Evolutionary conservation across 495 filamentous ascomycete species (phyloP), one percentile per base, ranked within the genome.

Genomic region (Tuber microsphaerosporum): DNA sequence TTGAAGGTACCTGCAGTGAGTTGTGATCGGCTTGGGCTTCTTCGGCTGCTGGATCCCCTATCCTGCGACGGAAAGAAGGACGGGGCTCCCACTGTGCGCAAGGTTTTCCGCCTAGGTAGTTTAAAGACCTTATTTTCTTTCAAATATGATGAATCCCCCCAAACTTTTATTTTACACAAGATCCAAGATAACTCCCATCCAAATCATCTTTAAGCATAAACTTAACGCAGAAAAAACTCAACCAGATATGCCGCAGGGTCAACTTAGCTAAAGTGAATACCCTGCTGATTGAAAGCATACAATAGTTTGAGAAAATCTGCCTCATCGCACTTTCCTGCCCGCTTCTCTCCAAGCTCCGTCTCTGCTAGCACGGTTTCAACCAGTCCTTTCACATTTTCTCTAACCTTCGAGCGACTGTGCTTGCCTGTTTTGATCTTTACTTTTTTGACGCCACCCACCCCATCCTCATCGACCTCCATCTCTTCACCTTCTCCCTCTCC

Each of bases 271-370:
- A 98, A 98, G 86, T 97, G 94, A 76, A 97, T 94, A 22, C 93
- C 93, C 82, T 97, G 92, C 75, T 92, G 88, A 83, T 97, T 96
- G 84, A 97, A 94, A 45, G 89, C 88, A 86, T 89, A 91, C 78
- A 92, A 80, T 79, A 92, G 76, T 84, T 87, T 90, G 83, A 98
- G 84, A 82, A 97, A 97, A 79, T 97, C 94, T 71, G 92, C 92
- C 84, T 97, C 92, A 82, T 97, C 93, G 77, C 93, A 94, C 85
- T 92, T 91, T 75, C 92, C 88, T 12, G 93, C 91, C 75, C 94
- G 84, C 85, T 91, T 92, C 68, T 96, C 92, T 5, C 88, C 92
- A 71, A 98, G 85, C 46, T 89, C 88, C 3, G 93, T 97, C 72
- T 92, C 88, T 79, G 92, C 89, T 70, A 97, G 84, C 37, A 97